A percentile compares a stretch with the other conserved stretches of the same genome.
Evolutionary conservation across 768 basidiomycete genomes (phyloP).

Genomic region (Phlebiopsis flavidoalba): DNA sequence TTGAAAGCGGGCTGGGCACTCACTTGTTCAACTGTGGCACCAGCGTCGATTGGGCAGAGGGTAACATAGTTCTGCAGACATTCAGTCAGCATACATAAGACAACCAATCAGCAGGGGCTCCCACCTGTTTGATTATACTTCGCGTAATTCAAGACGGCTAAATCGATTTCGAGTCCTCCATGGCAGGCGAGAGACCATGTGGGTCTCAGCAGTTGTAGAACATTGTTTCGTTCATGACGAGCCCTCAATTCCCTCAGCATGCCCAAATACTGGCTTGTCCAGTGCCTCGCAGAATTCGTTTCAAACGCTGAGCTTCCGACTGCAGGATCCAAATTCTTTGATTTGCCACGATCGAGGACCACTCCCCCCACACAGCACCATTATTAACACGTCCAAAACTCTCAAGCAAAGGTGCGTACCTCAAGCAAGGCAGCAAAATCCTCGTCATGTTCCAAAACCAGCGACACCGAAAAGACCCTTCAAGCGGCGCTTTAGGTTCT

Average conservation of each 20-base stretch:
- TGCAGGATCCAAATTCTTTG: conserved; percentile 79
- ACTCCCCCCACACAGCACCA: conserved; percentile 32
- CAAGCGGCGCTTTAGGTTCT: conserved; percentile 42
- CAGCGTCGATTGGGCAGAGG: conserved; percentile 44
- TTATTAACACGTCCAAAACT: neutral
- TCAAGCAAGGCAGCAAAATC: conserved; percentile 72
- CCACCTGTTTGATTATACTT: conserved; percentile 68
- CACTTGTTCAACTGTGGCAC: conserved; percentile 43
- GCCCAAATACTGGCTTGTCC: conserved; percentile 36
- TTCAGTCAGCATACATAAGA: neutral
- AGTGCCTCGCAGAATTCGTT: conserved; percentile 64
- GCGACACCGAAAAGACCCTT: conserved; percentile 76
- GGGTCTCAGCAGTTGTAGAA: conserved; percentile 45
- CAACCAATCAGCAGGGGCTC: conserved; percentile 5
- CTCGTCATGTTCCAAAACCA: conserved; percentile 61
- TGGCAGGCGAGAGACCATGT: conserved; percentile 41
- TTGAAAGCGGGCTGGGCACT: conserved; percentile 8
- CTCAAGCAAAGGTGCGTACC: conserved; percentile 29
- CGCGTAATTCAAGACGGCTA: conserved; percentile 68
- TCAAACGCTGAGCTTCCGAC: conserved; percentile 58
- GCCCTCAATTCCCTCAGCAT: conserved; percentile 14
- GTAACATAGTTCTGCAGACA: conserved; percentile 45
- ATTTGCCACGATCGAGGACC: conserved; percentile 79
- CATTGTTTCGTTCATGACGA: conserved; percentile 22
- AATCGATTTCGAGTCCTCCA: conserved; percentile 46